Evolutionary conservation across 495 filamentous ascomycete species (phyloP), one percentile per base, ranked within the genome.

Genomic region (Penicillium silybi): DNA sequence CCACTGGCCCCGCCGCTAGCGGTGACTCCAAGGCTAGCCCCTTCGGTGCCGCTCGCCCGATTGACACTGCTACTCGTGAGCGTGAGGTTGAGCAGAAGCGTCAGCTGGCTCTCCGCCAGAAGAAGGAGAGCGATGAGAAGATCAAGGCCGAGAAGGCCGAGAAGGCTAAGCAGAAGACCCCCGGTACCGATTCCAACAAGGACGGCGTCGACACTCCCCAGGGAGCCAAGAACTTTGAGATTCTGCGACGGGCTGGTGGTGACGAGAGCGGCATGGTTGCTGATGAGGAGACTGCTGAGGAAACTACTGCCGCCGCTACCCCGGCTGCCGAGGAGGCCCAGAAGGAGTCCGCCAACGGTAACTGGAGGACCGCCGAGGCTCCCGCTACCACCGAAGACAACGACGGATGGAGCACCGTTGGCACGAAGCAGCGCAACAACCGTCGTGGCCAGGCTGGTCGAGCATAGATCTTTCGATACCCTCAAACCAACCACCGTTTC

Each of bases 81-180:
- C 86, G 83, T 48, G 87, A 95, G 68, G 83, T 97, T 25, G 92
- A 92, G 64, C 91, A 95, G 73, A 92, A 87, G 75, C 82, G 87
- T 51, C 75, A 87, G 61, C 74, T 85, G 44, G 80, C 83, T 3
- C 23, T 89, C 43, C 85, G 84, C 54, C 85, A 88, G 59, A 95
- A 90, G 80, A 88, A 86, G 67, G 92, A 96, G 47, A 83, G 83
- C 0, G 92, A 96, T 4, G 90, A 95, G 41, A 95, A 92, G 71
- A 84, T 82, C 18, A 86, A 85, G 65, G 81, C 87, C 52, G 90
- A 93, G 48, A 85, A 82, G 65, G 76, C 84, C 0, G 92, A 96
- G 8, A 88, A 93, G 50, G 90, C 90, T 67, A 83, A 83, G n/a
- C 85, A 84, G 61, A 80, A 86, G 52, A 88, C 74, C 41, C 70